These are phyloP conservation scores for Hypoxylon sp. DNA, from an alignment of 2,329 filamentous ascomycete genomes.

Conservation along the genomic window DNA sequence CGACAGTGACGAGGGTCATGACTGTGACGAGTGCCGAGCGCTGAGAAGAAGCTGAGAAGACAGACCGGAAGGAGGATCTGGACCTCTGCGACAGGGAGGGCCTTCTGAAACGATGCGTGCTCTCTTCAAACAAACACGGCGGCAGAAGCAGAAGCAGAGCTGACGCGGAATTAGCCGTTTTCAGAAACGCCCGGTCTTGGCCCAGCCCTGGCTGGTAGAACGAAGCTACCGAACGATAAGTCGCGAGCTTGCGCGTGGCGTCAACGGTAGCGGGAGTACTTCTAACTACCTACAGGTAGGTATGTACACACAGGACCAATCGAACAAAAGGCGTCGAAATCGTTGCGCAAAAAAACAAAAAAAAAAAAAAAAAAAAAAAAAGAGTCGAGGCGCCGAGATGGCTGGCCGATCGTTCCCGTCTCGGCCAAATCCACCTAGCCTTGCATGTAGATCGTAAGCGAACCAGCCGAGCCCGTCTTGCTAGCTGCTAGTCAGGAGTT, in stretches of 20 bases:
- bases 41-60: slow-evolving; percentile 17
- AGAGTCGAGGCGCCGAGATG: background rate
- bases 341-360: too few relatives aligned
- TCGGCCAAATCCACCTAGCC: slow-evolving; percentile 28
- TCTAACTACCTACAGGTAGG: too few relatives aligned
- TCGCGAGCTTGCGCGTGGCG: too few relatives aligned
- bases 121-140: slow-evolving; percentile 29
- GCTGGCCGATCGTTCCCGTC: slow-evolving; percentile 21
- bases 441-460: slow-evolving; percentile 21
- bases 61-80: background rate
- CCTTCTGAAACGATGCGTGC: slow-evolving; percentile 27
- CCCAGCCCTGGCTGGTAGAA: too few relatives aligned
- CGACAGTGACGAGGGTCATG: slow-evolving; percentile 1
- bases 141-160: slow-evolving; percentile 2
- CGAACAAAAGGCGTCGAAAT: background rate
- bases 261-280: too few relatives aligned
- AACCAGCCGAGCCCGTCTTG: too few relatives aligned
- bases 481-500: slow-evolving; percentile 28
- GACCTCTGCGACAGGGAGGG: background rate
- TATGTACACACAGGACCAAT: too few relatives aligned
- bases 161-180: slow-evolving; percentile 23
- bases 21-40: slow-evolving; percentile 13
- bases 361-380: too few relatives aligned
- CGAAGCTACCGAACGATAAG: too few relatives aligned
- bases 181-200: slow-evolving; percentile 14